Evolutionary conservation across 768 basidiomycete species (phyloP).

Genomic region (Suillus ampliporus): DNA sequence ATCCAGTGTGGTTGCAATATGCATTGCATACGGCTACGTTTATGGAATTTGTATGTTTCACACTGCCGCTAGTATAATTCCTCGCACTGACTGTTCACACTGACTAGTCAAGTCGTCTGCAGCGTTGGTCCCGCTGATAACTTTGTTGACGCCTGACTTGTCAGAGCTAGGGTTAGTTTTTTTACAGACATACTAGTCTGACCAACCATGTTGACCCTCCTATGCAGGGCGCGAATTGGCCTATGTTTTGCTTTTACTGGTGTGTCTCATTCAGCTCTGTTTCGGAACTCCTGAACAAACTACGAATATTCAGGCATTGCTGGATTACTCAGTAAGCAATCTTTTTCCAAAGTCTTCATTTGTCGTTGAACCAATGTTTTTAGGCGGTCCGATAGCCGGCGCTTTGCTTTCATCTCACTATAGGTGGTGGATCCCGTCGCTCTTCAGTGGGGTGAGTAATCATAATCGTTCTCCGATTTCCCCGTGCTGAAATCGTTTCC

Average conservation of each 20-base stretch:
- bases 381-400: constrained; percentile 62
- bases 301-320: constrained; percentile 23
- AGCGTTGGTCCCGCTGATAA: constrained; percentile 50
- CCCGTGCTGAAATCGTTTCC: not conserved
- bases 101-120: constrained; percentile 45
- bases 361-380: constrained; percentile 10
- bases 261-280: constrained; percentile 17
- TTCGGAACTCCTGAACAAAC: not conserved
- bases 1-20: constrained; percentile 46
- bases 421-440: constrained; percentile 61
- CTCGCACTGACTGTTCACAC: not conserved
- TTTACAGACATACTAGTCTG: not conserved
- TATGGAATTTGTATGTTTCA: constrained; percentile 46
- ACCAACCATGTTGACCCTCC: not conserved
- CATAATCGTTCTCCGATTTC: not conserved
- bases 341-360: not conserved
- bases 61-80: too few species aligned
- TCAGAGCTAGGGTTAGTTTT: constrained; percentile 54
- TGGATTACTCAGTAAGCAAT: constrained; percentile 23
- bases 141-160: constrained; percentile 47
- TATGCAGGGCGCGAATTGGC: constrained; percentile 44
- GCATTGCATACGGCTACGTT: constrained; percentile 54
- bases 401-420: constrained; percentile 54
- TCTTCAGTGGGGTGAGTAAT: constrained; percentile 51
- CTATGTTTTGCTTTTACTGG: constrained; percentile 52